Percentiles rank a stretch among this genome's conserved stretches.
Conservation (phyloP, 768 basidiomycete genomes). For the Naganishia vishniacii region DNA sequence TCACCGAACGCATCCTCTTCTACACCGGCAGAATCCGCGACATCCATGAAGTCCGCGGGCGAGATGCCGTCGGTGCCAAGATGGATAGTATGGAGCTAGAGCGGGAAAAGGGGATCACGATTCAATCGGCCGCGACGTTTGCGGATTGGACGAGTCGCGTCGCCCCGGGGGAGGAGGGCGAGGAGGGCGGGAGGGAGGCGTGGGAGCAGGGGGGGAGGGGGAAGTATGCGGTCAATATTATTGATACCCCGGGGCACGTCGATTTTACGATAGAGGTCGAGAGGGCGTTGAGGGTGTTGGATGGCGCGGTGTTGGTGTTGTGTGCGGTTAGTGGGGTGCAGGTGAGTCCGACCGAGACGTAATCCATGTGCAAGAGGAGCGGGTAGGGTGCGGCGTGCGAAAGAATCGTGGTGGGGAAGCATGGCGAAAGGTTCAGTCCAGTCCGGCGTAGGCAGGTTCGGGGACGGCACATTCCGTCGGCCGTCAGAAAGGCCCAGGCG, state of each 20-base stretch:
- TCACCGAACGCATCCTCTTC: constrained; percentile 90
- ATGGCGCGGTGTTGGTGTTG: constrained; percentile 91
- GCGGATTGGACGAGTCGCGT: constrained; percentile 84
- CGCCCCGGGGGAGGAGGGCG: constrained; percentile 53
- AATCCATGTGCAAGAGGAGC: background rate
- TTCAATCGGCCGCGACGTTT: constrained; percentile 96
- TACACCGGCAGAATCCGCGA: constrained; percentile 93
- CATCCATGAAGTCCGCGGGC: constrained; percentile 94
- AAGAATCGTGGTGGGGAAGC: too few species aligned
- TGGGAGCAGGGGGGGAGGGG: constrained; percentile 58
- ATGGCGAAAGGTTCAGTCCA: too few species aligned
- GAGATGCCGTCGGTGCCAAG: constrained; percentile 94
- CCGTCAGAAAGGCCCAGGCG: too few species aligned
- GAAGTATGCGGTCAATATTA: constrained; percentile 86
- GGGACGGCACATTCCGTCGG: too few species aligned
- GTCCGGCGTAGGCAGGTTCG: too few species aligned
- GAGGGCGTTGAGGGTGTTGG: constrained; percentile 87
- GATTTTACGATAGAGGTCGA: constrained; percentile 99
- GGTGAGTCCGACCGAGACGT: constrained; percentile 50
- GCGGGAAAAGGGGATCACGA: constrained; percentile 97
- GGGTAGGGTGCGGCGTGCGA: background rate
- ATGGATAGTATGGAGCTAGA: constrained; percentile 99
- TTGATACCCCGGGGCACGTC: constrained; percentile 98
- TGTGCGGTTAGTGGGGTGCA: constrained; percentile 97
- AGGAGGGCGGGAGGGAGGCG: constrained; percentile 22